phyloP scores from a whole-genome alignment of 768 basidiomycete genomes.

The Lactarius sp. region DNA sequence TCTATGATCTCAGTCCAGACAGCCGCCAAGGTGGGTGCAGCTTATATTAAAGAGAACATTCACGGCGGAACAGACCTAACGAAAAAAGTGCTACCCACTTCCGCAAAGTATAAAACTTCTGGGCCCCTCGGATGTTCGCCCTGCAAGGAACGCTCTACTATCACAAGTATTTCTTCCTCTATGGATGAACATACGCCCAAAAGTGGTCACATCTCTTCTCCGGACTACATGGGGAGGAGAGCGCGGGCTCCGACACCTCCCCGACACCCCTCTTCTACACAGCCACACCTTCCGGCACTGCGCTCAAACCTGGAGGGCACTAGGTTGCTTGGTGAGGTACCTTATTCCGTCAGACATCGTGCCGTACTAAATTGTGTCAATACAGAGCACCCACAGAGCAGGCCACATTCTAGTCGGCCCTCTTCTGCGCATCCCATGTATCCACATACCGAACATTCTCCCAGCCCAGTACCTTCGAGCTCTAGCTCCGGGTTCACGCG shows the following conservation, averaged over 20 bases:
- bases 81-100: neutral
- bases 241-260: slow-evolving; percentile 12
- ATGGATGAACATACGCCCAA: slow-evolving; percentile 19
- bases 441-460: neutral
- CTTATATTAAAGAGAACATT: slow-evolving; percentile 17
- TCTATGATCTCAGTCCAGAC: neutral
- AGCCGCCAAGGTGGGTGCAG: slow-evolving; percentile 4
- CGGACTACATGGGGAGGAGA: slow-evolving; percentile 7
- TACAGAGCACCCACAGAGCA: neutral
- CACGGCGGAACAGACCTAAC: neutral
- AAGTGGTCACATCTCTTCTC: slow-evolving; percentile 8
- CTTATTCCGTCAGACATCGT: neutral
- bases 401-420: neutral
- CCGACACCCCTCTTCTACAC: neutral
- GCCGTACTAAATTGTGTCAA: neutral
- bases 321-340: slow-evolving; percentile 5
- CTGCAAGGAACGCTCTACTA: slow-evolving; percentile 4
- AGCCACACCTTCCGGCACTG: neutral
- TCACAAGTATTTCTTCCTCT: slow-evolving; percentile 12
- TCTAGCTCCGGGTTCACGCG: slow-evolving; percentile 8
- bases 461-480: slow-evolving; percentile 12
- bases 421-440: neutral
- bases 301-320: neutral
- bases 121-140: slow-evolving; percentile 9
- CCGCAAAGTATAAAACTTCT: slow-evolving; percentile 13